Percentiles rank a stretch among this genome's conserved stretches.
Evolutionary conservation across 768 basidiomycete genomes (phyloP).

Genomic region (Tricholoma sp.): DNA sequence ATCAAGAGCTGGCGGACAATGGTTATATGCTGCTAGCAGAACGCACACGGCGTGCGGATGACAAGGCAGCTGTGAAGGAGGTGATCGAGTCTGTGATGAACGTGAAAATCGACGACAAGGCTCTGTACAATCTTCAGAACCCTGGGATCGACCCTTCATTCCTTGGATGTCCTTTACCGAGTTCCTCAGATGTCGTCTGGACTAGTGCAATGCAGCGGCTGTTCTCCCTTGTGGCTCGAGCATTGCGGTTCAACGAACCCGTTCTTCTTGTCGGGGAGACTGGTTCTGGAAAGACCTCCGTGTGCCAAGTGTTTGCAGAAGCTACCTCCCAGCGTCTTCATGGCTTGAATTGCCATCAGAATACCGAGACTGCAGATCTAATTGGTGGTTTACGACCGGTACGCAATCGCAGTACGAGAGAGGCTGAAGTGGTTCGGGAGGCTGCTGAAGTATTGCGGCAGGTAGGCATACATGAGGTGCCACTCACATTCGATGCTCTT

Average conservation of each 20-base stretch:
- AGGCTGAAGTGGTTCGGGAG: constrained; percentile 45
- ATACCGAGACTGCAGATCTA: constrained; percentile 95
- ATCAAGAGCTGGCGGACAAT: constrained; percentile 91
- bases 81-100: constrained; percentile 89
- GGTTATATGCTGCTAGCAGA: constrained; percentile 98
- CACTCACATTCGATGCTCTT: constrained; percentile 23
- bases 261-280: constrained; percentile 96
- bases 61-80: constrained; percentile 85
- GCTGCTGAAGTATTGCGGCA: constrained; percentile 35
- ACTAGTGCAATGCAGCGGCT: constrained; percentile 90
- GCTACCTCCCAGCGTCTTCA: constrained; percentile 55
- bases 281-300: constrained; percentile 95
- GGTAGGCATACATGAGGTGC: constrained; percentile 28
- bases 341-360: constrained; percentile 92
- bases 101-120: constrained; percentile 70
- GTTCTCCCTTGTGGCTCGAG: constrained; percentile 79
- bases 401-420: constrained; percentile 61
- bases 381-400: constrained; percentile 90
- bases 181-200: constrained; percentile 70
- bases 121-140: constrained; percentile 58
- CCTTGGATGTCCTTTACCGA: constrained; percentile 52
- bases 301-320: constrained; percentile 85
- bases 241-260: constrained; percentile 87
- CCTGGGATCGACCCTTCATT: constrained; percentile 35
- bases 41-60: constrained; percentile 78